phyloP scores from a whole-genome alignment of 352 stramenopile species.

The Phytophthora constricta region DNA sequence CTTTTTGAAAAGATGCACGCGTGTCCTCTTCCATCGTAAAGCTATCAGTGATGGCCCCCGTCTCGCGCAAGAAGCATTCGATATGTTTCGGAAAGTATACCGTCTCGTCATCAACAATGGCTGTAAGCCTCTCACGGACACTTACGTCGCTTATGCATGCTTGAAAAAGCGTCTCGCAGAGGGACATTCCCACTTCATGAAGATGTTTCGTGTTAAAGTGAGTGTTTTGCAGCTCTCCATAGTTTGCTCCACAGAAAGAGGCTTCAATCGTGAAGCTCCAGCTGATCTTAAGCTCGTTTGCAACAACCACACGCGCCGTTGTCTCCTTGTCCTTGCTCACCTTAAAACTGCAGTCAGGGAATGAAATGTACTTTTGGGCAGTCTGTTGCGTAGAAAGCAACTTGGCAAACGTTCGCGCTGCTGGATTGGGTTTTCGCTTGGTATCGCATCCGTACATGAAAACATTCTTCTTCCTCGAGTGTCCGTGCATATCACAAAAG shows the following conservation, averaged over 20 bases:
- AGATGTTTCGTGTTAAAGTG: conserved; percentile 79
- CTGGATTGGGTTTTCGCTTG: conserved; percentile 83
- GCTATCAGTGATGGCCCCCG: conserved; percentile 24
- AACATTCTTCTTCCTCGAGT: conserved; percentile 93
- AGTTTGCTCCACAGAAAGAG: conserved; percentile 86
- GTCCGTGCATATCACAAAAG: conserved; percentile 93
- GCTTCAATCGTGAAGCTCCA: conserved; percentile 90
- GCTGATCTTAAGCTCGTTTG: conserved; percentile 76
- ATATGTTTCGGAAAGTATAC: conserved; percentile 41
- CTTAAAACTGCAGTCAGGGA: conserved; percentile 82
- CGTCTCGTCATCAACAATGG: conserved; percentile 41
- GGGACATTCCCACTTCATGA: conserved; percentile 45
- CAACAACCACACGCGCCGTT: conserved; percentile 82
- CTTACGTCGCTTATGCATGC: conserved; percentile 46
- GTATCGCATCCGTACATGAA: conserved; percentile 96
- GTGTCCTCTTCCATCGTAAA: conserved; percentile 12
- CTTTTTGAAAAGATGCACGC: conserved; percentile 24
- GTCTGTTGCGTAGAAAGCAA: conserved; percentile 68
- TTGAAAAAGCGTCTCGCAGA: conserved; percentile 60
- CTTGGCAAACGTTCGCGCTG: conserved; percentile 75
- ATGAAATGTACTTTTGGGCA: conserved; percentile 71
- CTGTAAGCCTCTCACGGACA: conserved; percentile 40
- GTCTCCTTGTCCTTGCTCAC: conserved; percentile 82
- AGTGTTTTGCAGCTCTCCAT: conserved; percentile 59
- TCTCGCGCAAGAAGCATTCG: conserved; percentile 50